Evolutionary conservation across 2,329 filamentous ascomycete genomes (phyloP), one percentile per base, ranked within the genome.

Genomic region (Cladosporium cucumerinum): DNA sequence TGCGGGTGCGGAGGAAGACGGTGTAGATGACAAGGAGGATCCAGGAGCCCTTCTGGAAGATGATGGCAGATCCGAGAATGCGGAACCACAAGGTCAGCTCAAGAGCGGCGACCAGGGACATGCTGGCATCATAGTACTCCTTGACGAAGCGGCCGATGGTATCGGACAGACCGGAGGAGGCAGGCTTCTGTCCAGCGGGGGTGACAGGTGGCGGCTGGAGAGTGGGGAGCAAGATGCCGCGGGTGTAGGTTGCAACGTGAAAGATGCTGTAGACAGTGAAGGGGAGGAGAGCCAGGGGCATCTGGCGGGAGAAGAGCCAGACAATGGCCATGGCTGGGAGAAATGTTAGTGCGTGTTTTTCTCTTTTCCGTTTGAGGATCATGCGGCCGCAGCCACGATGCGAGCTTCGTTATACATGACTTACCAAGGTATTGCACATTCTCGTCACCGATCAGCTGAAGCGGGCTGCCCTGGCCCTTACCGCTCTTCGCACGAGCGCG

Each of bases 231-330:
- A 99, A 81, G 82, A 96, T 96, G 78, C 91, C 90, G 78, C 95
- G 93, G 70, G 91, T 91, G 82, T 99, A 99, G 70, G 95, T 98
- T 67, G 93, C 92, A 72, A 98, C 93, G 82, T 99, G 95, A 88
- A 99, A 99, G 79, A 98, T 81, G 66, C 94, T 98, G 86, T 98
- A 99, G 79, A 99, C 92, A 72, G 88, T 89, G 82, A 97, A 99
- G 30, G 95, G 95, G 64, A 97, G 87, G 74, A 99, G 86, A 64
- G 95, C 95, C 72, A 97, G 85, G 43, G 92, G 89, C 74, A 96
- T 90, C 82, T 97, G 93, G 72, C 91, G 90, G 67, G 89, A 88
- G 80, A 94, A 89, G 73, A 99, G 91, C 95, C 95, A 99, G 73
- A 98, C 87, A 68, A 98, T 85, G 64, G 93, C 93, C 91, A 98